Conservation (phyloP, 2,329 filamentous ascomycete species). For the Lachnellula subtilissima region DNA sequence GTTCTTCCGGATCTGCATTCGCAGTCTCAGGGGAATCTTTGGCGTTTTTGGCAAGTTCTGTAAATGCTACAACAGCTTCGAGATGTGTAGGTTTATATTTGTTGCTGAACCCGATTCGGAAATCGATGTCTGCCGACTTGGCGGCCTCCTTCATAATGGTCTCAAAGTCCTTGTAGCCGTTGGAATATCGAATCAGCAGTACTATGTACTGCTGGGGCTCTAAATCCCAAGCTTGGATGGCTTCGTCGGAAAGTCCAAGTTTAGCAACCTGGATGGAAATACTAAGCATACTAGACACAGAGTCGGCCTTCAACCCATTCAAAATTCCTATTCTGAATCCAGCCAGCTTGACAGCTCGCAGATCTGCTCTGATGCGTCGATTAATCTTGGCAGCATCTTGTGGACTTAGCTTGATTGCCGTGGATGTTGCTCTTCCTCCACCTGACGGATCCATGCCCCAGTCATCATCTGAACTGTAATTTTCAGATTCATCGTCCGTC, state of each 20-base stretch:
- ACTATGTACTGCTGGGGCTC: conserved; percentile 64
- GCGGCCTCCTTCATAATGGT: conserved; percentile 42
- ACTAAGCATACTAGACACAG: conserved; percentile 49
- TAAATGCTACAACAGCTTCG: conserved; percentile 36
- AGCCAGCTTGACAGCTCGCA: conserved; percentile 54
- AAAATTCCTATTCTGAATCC: conserved; percentile 68
- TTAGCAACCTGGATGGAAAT: conserved; percentile 66
- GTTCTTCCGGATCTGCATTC: conserved; percentile 9
- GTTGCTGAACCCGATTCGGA: conserved; percentile 67
- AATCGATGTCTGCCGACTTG: conserved; percentile 41
- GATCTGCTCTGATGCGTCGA: conserved; percentile 52
- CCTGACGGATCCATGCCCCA: conserved; percentile 11
- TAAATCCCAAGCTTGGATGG: conserved; percentile 73
- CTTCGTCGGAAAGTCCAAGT: conserved; percentile 69
- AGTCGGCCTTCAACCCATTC: conserved; percentile 39
- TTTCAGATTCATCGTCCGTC: conserved; percentile 13
- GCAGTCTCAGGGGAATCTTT: conserved; percentile 7
- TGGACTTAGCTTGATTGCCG: conserved; percentile 8
- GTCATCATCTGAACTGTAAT: conserved; percentile 15
- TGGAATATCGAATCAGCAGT: conserved; percentile 61
- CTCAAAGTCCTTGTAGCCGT: conserved; percentile 58
- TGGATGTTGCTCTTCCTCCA: background rate
- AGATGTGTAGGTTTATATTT: conserved; percentile 63
- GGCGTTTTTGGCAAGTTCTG: conserved; percentile 18
- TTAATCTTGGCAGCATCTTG: conserved; percentile 12